Base-by-base conservation (phyloP, 768 basidiomycete species). In the Tricholoma terreum region DNA sequence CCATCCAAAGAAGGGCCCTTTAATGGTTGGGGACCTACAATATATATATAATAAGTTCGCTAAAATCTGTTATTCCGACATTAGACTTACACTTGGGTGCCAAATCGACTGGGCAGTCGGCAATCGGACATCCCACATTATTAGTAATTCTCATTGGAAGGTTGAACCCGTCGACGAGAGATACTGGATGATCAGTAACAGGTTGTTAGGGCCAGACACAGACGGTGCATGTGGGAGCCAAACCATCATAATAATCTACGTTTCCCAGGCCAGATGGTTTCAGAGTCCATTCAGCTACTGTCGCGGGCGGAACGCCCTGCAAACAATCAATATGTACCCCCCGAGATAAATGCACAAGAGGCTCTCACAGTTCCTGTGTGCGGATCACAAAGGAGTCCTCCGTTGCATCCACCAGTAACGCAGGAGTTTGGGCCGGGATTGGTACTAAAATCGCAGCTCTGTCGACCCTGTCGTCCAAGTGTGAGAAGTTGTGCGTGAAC, bases 221-320 rank as follows among this genome's bases (percentile, higher is more conserved):
- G 24, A 31, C 15, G 46, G 15, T 9, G 5, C 9, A 8, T n/a
- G 21, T 24, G 24, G 8, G 46, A 49, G 4, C 27, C 46, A 30
- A 8, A 85, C 85, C 81, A 66, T 87, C 86, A 53, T 86, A 89
- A 58, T 73, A 84, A 59, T 89, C 87, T 1, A 40, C 22, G 48
- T 73, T 76, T 11, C 72, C n/a, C n/a, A n/a, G n/a, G n/a, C n/a
- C 76, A 42, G 68, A 64, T 1, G 65, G 76, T 61, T 73, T 61
- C 8, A 89, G 69, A n/a, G 84, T 87, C 73, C 81, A 89, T 62
- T 89, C 86, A 1, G 87, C 88, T 35, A 89, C 72, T 4, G 81
- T 79, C 10, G 83, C 87, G 42, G 89, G 89, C 31, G 87, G 86
- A n/a, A 84, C 79, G 50, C 84, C 85, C 77, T 78, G 50, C 9